Evolutionary conservation across 352 stramenopile species (phyloP).

Genomic region (Pythium phragmiticola): DNA sequence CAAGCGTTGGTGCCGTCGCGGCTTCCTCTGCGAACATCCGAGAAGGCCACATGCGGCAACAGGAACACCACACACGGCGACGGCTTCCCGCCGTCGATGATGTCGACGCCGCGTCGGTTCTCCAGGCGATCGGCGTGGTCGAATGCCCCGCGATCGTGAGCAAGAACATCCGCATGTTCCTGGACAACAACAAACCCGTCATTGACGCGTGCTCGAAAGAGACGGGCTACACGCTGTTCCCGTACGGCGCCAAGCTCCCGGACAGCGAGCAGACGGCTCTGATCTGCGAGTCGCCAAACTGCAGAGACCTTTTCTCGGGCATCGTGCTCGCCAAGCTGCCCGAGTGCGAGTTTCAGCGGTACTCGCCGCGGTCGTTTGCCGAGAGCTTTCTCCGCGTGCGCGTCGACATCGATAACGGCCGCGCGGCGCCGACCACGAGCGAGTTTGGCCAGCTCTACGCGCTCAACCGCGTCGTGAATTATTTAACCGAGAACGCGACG

Average conservation of each 20-base stretch:
- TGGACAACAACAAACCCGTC: slow-evolving; percentile 26
- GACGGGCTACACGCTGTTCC: slow-evolving; percentile 29
- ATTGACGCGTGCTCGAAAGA: slow-evolving; percentile 27
- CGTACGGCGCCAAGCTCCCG: slow-evolving; percentile 21
- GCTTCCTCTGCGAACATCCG: no score
- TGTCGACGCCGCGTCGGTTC: slow-evolving; percentile 14
- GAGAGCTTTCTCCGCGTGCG: slow-evolving; percentile 32
- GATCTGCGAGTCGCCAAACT: slow-evolving; percentile 25
- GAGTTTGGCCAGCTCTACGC: slow-evolving; percentile 32
- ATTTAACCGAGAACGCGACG: slow-evolving; percentile 31
- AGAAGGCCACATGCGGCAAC: no score
- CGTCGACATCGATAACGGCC: slow-evolving; percentile 25
- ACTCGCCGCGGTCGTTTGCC: slow-evolving; percentile 25
- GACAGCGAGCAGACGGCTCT: slow-evolving; percentile 19
- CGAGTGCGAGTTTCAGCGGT: slow-evolving; percentile 29
- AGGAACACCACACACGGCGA: no score
- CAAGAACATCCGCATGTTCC: slow-evolving; percentile 22
- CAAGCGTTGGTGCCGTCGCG: no score
- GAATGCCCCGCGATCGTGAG: slow-evolving; percentile 16
- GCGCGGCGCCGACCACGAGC: slow-evolving; percentile 13
- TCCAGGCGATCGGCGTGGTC: slow-evolving; percentile 18
- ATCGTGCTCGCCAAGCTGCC: slow-evolving; percentile 33
- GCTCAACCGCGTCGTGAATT: slow-evolving; percentile 33
- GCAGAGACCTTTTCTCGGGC: slow-evolving; percentile 31
- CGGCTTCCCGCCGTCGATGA: slow-evolving; percentile 2